A percentile compares a stretch with the other conserved stretches of the same genome.
Evolutionary conservation across 2,329 filamentous ascomycete genomes (phyloP).

Genomic region (Diaporthe nobilis): DNA sequence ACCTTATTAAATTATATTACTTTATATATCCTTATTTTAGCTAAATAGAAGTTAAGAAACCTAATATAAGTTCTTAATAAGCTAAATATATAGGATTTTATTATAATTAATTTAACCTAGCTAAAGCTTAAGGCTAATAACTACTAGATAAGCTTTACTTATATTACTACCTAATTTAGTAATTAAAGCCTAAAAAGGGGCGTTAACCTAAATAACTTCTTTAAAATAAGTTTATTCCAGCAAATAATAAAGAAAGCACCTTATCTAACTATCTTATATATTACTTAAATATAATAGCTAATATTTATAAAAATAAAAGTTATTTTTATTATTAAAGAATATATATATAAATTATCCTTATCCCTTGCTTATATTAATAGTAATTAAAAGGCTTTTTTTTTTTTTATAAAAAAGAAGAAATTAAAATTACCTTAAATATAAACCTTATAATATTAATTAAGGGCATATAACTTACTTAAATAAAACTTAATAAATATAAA

Average conservation of each 20-base stretch:
- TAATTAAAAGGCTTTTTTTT: background rate
- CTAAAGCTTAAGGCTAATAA: background rate
- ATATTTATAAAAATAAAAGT: background rate
- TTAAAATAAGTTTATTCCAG: background rate
- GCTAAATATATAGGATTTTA: background rate
- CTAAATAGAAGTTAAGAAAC: background rate
- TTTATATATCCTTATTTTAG: background rate
- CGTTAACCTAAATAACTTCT: background rate
- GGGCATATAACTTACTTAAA: background rate
- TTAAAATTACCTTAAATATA: background rate
- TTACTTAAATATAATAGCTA: background rate
- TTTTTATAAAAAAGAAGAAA: too few relatives aligned
- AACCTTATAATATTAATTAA: background rate
- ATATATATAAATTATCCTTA: background rate
- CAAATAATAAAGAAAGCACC: background rate
- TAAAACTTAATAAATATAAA: background rate
- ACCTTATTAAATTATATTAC: background rate
- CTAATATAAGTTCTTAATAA: background rate
- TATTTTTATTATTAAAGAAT: background rate
- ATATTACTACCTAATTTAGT: background rate
- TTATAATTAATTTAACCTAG: background rate
- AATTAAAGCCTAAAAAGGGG: background rate
- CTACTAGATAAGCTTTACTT: background rate
- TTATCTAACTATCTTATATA: background rate
- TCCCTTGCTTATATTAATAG: too few relatives aligned